Percentiles rank a stretch among this genome's conserved stretches.
phyloP scores from a whole-genome alignment of 371 early-diverging fungal species.

The Capillidium heterosporum region DNA sequence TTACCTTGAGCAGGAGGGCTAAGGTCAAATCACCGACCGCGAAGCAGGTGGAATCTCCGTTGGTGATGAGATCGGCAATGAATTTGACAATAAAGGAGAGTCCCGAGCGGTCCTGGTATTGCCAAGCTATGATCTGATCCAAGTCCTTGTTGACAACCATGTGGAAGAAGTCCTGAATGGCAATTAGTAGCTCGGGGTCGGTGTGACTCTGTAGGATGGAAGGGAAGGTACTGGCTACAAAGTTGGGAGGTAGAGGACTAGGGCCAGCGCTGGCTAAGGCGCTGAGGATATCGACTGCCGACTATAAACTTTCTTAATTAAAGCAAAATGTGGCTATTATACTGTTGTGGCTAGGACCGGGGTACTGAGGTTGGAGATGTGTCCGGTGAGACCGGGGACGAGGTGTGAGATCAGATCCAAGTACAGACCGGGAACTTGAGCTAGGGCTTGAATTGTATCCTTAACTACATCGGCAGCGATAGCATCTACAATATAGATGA shows the following conservation, averaged over 20 bases:
- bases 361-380: constrained; percentile 23
- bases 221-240: constrained; percentile 17
- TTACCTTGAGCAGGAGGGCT: background rate
- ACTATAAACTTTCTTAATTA: constrained; percentile 16
- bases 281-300: constrained; percentile 52
- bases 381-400: constrained; percentile 43
- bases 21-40: background rate
- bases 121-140: constrained; percentile 33
- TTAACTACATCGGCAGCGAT: constrained; percentile 46
- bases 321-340: constrained; percentile 4
- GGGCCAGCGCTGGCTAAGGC: constrained; percentile 39
- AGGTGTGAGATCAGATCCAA: constrained; percentile 41
- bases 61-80: background rate
- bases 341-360: constrained; percentile 30
- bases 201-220: background rate
- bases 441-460: constrained; percentile 60
- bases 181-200: background rate
- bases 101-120: constrained; percentile 5
- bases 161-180: constrained; percentile 15
- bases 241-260: constrained; percentile 52
- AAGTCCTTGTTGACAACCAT: constrained; percentile 31
- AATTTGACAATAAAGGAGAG: background rate
- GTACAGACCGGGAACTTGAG: constrained; percentile 37
- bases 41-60: background rate
- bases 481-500: constrained; percentile 19